These are phyloP conservation scores for Lizonia empirigonia DNA, from an alignment of 2,329 filamentous ascomycete genomes.

Conservation along the genomic window DNA sequence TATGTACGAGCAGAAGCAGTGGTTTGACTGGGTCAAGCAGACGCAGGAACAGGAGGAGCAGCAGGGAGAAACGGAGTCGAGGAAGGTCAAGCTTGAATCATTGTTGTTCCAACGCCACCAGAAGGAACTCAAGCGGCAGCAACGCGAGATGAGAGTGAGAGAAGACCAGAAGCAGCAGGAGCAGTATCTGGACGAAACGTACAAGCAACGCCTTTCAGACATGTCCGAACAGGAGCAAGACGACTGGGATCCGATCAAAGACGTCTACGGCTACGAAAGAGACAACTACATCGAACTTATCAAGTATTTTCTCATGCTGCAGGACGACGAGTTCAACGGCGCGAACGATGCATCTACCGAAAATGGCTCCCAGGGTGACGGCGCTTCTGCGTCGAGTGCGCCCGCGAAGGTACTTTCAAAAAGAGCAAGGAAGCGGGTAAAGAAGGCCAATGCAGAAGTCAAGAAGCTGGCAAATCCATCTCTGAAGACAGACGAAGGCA, in stretches of 20 bases:
- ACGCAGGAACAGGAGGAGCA: slow-evolving; percentile 55
- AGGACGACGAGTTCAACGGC: slow-evolving; percentile 20
- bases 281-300: slow-evolving; percentile 54
- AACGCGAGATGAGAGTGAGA: slow-evolving; percentile 47
- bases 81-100: slow-evolving; percentile 57
- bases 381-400: neutral
- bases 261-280: slow-evolving; percentile 54
- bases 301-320: slow-evolving; percentile 54
- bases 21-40: slow-evolving; percentile 56
- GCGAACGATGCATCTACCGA: slow-evolving; percentile 1
- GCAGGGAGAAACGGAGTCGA: slow-evolving; percentile 55
- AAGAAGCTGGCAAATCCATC: slow-evolving; percentile 26
- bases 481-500: slow-evolving; percentile 20
- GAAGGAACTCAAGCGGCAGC: slow-evolving; percentile 52
- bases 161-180: slow-evolving; percentile 54
- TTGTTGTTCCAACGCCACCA: slow-evolving; percentile 56
- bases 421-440: slow-evolving; percentile 44
- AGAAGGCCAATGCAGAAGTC: slow-evolving; percentile 32
- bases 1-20: slow-evolving; percentile 55
- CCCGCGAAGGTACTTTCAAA: slow-evolving; percentile 28
- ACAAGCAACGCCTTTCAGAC: slow-evolving; percentile 50
- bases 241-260: slow-evolving; percentile 58
- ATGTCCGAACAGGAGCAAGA: slow-evolving; percentile 45
- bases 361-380: neutral
- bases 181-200: slow-evolving; percentile 52